Base-by-base conservation (phyloP, 257 asterid species). In the Coffea canephora region DNA sequence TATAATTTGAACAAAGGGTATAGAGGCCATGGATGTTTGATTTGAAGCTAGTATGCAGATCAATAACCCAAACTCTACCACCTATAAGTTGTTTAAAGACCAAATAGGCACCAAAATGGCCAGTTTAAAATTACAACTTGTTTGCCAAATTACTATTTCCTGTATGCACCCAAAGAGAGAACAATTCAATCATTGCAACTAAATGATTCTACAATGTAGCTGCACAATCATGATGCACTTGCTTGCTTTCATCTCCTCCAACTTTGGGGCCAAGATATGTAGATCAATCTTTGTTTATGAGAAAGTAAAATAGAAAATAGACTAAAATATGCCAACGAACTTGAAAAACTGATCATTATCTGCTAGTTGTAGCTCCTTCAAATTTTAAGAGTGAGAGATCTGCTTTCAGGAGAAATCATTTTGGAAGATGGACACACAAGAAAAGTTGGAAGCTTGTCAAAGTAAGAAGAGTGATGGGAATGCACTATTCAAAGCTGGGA, bases 391-490 rank as follows among this genome's bases (percentile, higher is more conserved):
- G 43, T 39, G 43, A 27, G 12, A 12, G 1, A 27, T 78, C 23
- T 65, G 61, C 50, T 57, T 82, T 77, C 78, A 90, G 95, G 92
- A 87, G 62, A 90, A 85, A 65, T 91, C 90, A 83, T 89, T 87
- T 55, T 90, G 95, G 95, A 87, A 90, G 82, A 90, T 90, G 95
- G 86, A 85, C 50, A 76, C 83, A 41, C 75, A 64, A 69, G 95
- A 90, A 82, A 87, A 88, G 77, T 21, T 89, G 75, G 79, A 82
- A 50, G 82, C 81, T 25, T 87, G 87, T 71, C 86, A 79, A 69
- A 74, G 78, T 68, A 84, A 77, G 50, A 90, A 90, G 83, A 71
- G 41, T 6, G 92, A 87, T 4, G 95, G 95, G 49, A 90, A 87
- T 75, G 57, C 54, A 25, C 83, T 87, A 77, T 90, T 90, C 82